Evolutionary conservation across 2,329 filamentous ascomycete species (phyloP).

Genomic region (Colletotrichum caudatum): DNA sequence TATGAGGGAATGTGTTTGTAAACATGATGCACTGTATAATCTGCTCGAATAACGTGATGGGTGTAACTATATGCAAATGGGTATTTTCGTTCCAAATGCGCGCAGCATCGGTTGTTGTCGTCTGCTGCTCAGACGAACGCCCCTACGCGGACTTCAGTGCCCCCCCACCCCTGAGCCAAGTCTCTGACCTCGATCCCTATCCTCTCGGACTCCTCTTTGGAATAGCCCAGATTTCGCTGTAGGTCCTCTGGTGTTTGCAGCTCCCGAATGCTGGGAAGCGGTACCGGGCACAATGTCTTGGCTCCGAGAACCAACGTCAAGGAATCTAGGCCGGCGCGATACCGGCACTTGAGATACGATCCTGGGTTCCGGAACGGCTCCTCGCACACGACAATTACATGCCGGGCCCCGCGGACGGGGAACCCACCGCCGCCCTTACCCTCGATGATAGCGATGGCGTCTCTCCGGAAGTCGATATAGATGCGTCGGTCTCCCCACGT

Average conservation of each 20-base stretch:
- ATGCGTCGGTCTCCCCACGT: slow-evolving; percentile 39
- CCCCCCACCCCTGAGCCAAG: slow-evolving; percentile 34
- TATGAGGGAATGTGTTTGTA: slow-evolving; percentile 51
- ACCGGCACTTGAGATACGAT: slow-evolving; percentile 37
- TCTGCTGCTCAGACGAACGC: slow-evolving; percentile 18
- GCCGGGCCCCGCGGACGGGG: slow-evolving; percentile 32
- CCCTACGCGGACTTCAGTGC: slow-evolving; percentile 26
- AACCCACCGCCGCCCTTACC: slow-evolving; percentile 38
- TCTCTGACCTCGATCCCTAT: slow-evolving; percentile 29
- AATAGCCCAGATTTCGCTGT: slow-evolving; percentile 16
- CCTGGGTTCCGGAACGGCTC: slow-evolving; percentile 34
- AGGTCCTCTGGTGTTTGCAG: slow-evolving; percentile 17
- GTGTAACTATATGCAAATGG: slow-evolving; percentile 14
- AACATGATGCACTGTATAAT: neutral
- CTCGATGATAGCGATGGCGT: slow-evolving; percentile 33
- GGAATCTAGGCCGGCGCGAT: slow-evolving; percentile 30
- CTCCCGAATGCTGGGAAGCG: slow-evolving; percentile 26
- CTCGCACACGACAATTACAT: slow-evolving; percentile 35
- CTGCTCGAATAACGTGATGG: slow-evolving; percentile 1
- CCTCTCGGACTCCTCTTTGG: slow-evolving; percentile 28
- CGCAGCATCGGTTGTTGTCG: neutral
- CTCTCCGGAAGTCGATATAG: slow-evolving; percentile 29
- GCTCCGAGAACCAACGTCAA: slow-evolving; percentile 32
- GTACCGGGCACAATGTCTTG: neutral
- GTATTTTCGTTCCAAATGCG: slow-evolving; percentile 27